Base-by-base conservation (phyloP, 768 basidiomycete species). In the Boletus rex-veris region DNA sequence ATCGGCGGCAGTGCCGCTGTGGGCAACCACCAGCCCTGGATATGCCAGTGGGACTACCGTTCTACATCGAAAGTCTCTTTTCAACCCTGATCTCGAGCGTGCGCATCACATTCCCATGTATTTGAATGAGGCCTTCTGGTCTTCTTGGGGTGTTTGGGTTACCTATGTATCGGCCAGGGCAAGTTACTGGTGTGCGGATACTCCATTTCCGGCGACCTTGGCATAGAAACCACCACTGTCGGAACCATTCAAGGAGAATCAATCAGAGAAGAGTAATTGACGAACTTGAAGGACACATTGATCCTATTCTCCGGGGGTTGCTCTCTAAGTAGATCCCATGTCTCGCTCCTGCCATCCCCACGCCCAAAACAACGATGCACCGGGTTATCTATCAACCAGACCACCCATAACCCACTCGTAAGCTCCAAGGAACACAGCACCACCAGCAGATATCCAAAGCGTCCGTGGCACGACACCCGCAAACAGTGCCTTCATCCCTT, bases 381-480 rank as follows among this genome's bases (percentile, higher is more conserved):
- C 49, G 14, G 28, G 37, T 57, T 47, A 67, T 52, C 52, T 59
- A 53, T 50, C 59, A 57, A 64, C 77, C 11, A 89, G 67, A 3
- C 77, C 74, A 62, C 80, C 75, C 4, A 86, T 75, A 1, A 78
- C 83, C 81, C 84, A 87, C 69, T 99, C 96, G 63, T 98, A 99
- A 45, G 92, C 86, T n/a, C 97, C 97, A 24, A 99, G 77, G 70
- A 99, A 99, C 0, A 98, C 92, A 1, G 95, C 94, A 3, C 97
- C 97, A 3, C 97, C 97, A 3, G 91, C 85, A 2, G 92, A 93
- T 64, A 99, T 98, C 89, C 96, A 98, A 48, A 97, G 67, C 37
- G 95, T 98, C 66, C 97, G 81, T 24, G 96, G 96, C 8, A 95
- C 79, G 39, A 89, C 81, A 11, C 97, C 97, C 6, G 88, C 73